Percentiles rank a stretch among this genome's conserved stretches.
Evolutionary conservation across 208 protist species (phyloP).

Genomic region (Trypanosoma theileri): DNA sequence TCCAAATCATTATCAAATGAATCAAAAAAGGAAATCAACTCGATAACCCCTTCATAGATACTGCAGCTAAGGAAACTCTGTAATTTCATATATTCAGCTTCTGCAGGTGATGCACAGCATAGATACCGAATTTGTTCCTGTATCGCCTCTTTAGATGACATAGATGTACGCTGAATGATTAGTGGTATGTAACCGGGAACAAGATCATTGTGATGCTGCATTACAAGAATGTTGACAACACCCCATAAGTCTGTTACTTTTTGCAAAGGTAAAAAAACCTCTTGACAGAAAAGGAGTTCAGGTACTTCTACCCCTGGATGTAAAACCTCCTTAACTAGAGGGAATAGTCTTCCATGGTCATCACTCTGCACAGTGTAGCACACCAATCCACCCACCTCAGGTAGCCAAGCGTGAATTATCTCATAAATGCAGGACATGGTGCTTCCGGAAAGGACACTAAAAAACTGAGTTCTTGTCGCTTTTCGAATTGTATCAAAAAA

Average conservation of each 20-base stretch:
- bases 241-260: constrained; percentile 11
- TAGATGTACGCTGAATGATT: constrained; percentile 26
- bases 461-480: constrained; percentile 21
- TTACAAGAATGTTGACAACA: constrained; percentile 41
- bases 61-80: constrained; percentile 38
- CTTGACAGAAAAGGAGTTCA: constrained; percentile 44
- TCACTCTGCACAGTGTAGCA: constrained; percentile 28
- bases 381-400: constrained; percentile 25
- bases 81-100: constrained; percentile 33
- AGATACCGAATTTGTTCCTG: constrained; percentile 25
- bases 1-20: constrained; percentile 11
- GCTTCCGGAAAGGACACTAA: constrained; percentile 1
- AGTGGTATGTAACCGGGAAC: constrained; percentile 39
- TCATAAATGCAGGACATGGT: constrained; percentile 34
- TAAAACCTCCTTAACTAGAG: constrained; percentile 33
- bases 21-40: constrained; percentile 26
- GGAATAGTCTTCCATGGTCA: constrained; percentile 8
- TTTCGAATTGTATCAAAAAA: constrained; percentile 31
- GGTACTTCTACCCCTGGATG: constrained; percentile 32
- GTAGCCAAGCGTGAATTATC: constrained; percentile 18
- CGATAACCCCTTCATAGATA: constrained; percentile 16
- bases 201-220: constrained; percentile 30
- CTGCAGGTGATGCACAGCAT: constrained; percentile 33
- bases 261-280: constrained; percentile 20
- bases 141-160: constrained; percentile 22